Base-by-base conservation (phyloP, 1,139 yeast genomes). In the Kurtzmaniella quercitrusa region DNA sequence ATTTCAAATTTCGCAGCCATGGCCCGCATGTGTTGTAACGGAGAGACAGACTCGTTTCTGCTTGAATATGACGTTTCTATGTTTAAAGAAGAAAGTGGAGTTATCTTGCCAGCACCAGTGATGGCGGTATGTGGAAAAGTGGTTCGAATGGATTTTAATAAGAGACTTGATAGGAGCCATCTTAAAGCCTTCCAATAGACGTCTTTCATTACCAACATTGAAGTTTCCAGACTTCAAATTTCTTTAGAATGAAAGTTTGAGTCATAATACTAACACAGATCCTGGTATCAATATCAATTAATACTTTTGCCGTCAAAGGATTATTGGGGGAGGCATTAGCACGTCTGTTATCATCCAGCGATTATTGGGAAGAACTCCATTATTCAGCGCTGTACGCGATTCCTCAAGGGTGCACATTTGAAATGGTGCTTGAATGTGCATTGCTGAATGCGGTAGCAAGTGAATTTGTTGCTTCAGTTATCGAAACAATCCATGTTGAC, bases 381-480 rank as follows among this genome's bases (percentile, higher is more conserved):
- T 61, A 57, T 40, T 40, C 40, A 15, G 38, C 57, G 4, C 39
- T 48, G n/a, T 34, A 56, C 8, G 45, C 45, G 1, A 46, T 44
- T 3, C 45, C 45, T 1, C 38, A 38, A 6, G 37, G 42, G n/a
- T 37, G 46, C 14, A 34, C 45, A 5, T 46, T 54, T 39, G 43
- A 37, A 20, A 39, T 64, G 12, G 39, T 38, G 2, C 51, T 63
- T 9, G 49, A 50, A 14, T 63, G 68, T 47, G 43, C 48, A 15
- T 46, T 54, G 22, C 57, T 59, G 38, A 46, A 49, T 8, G 50
- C 57, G 15, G 45, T 52, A 3, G 15, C 40, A 38, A 40, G 45
- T 18, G 51, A 56, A 22, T 39, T 54, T 22, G 40, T 38, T 5
- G 34, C 36, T 15, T 40, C 36, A 6, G 28, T 32, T 21, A 41